These are phyloP conservation scores for Agroathelia rolfsii DNA, from an alignment of 1,284 basidiomycete genomes.

Conservation along the genomic window DNA sequence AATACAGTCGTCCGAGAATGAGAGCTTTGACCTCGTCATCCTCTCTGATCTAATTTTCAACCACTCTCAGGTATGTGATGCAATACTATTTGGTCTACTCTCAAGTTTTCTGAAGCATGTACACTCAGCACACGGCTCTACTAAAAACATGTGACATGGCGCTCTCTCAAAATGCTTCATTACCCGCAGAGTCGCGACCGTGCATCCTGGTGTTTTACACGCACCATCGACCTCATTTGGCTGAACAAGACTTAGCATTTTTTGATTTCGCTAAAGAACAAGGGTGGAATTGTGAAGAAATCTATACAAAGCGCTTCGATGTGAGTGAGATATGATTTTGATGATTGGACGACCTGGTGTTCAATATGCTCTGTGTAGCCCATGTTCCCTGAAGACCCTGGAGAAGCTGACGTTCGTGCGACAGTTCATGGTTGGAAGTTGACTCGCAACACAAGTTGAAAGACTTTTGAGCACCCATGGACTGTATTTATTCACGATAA, in stretches of 20 bases:
- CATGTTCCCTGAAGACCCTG: slow-evolving; percentile 83
- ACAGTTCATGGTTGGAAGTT: slow-evolving; percentile 76
- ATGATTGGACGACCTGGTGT: slow-evolving; percentile 1
- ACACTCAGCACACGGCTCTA: slow-evolving; percentile 68
- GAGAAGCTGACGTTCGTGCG: slow-evolving; percentile 61
- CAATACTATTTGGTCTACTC: slow-evolving; percentile 1
- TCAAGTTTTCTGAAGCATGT: not conserved
- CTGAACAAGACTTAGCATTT: slow-evolving; percentile 79
- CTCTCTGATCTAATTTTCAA: slow-evolving; percentile 91
- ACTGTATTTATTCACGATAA: no score
- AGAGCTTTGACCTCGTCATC: slow-evolving; percentile 72
- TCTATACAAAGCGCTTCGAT: slow-evolving; percentile 58
- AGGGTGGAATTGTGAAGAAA: slow-evolving; percentile 72
- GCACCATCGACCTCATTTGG: slow-evolving; percentile 83
- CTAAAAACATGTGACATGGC: slow-evolving; percentile 63
- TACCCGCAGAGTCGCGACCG: slow-evolving; percentile 22
- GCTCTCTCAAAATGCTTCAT: slow-evolving; percentile 18
- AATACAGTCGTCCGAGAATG: slow-evolving; percentile 29
- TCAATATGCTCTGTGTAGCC: slow-evolving; percentile 31
- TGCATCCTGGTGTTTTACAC: slow-evolving; percentile 85
- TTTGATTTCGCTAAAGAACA: slow-evolving; percentile 55
- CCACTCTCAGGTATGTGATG: slow-evolving; percentile 56
- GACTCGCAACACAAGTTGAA: slow-evolving; percentile 17
- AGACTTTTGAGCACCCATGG: no score
- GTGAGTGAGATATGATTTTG: slow-evolving; percentile 26